Evolutionary conservation across 257 asterid species (phyloP).

Genomic region (Datura wrightii): DNA sequence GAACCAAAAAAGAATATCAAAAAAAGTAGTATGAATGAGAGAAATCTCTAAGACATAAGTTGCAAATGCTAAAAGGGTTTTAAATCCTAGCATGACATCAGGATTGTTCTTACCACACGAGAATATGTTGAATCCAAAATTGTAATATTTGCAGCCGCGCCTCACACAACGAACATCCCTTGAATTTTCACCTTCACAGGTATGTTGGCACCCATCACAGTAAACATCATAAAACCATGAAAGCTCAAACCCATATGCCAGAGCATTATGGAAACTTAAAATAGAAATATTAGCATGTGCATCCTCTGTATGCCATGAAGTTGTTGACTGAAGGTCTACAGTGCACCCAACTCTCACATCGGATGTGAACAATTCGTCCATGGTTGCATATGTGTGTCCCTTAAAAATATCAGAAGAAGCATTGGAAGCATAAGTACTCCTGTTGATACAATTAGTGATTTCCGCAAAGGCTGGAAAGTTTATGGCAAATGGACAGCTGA

Average conservation of each 20-base stretch:
- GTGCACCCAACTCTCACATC: slow-evolving; percentile 26
- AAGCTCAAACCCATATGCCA: slow-evolving; percentile 44
- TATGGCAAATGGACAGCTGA: slow-evolving; percentile 40
- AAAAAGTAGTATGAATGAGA: not conserved
- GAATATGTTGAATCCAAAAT: not conserved
- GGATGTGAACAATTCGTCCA: not conserved
- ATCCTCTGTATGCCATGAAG: slow-evolving; percentile 27
- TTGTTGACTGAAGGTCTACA: not conserved
- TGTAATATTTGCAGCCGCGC: accelerated
- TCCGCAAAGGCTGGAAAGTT: slow-evolving; percentile 9
- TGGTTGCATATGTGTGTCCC: slow-evolving; percentile 32
- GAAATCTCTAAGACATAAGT: not conserved
- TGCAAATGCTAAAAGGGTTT: not conserved
- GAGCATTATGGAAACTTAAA: not conserved
- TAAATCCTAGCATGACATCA: not conserved
- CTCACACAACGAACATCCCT: not conserved
- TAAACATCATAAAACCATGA: slow-evolving; percentile 1
- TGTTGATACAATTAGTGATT: not conserved
- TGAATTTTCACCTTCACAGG: not conserved
- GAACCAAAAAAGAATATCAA: not conserved
- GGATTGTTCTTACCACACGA: not conserved
- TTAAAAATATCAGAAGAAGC: not conserved
- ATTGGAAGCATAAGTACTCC: not conserved
- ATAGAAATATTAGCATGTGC: slow-evolving; percentile 27
- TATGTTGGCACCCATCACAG: not conserved